Evolutionary conservation across 2,329 filamentous ascomycete species (phyloP), one percentile per base, ranked within the genome.

Genomic region (Ampelomyces quisqualis): DNA sequence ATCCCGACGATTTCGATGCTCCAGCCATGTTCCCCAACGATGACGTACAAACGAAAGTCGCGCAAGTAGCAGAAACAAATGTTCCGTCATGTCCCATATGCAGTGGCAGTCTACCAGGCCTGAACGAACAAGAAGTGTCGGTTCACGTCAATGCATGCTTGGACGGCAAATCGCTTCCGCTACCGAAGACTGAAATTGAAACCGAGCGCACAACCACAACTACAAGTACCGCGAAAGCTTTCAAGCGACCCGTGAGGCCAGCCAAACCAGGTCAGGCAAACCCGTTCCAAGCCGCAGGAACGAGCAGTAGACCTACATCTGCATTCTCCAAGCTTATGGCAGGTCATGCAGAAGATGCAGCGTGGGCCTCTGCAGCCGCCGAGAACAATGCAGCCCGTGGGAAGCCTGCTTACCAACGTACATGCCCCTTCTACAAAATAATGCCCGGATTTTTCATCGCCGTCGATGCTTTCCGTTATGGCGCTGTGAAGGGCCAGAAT

Each of bases 371-470:
- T 23, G 93, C 93, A 9, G 90, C 91, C 0, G 86, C 88, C 1
- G 77, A 86, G 1, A 90, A 95, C 64, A 73, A 80, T 19, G 80
- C 86, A 1, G 84, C 90, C 2, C 80, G 88, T 27, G 91, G 93
- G 15, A 93, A 89, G 62, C 88, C 86, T 13, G 85, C 90, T 0
- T 93, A 91, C 58, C 80, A 91, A 60, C 81, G 93, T 34, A 96
- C 89, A 0, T 98, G 93, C 61, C 93, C 93, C 0, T 98, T 98
- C 60, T 98, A 98, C 74, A 98, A 98, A 69, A 96, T 97, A 50
- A 84, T 98, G 71, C 90, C 91, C 0, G 90, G 89, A 0, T 86
- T 96, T 58, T 88, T 79, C 50, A 94, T 97, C 38, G 94, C 89
- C 43, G 93, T 98, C 1, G 93, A 98, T 68, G 93, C 93, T 0